Base-by-base conservation (phyloP, 2,329 filamentous ascomycete species). In the Aspergillus luchuensis region DNA sequence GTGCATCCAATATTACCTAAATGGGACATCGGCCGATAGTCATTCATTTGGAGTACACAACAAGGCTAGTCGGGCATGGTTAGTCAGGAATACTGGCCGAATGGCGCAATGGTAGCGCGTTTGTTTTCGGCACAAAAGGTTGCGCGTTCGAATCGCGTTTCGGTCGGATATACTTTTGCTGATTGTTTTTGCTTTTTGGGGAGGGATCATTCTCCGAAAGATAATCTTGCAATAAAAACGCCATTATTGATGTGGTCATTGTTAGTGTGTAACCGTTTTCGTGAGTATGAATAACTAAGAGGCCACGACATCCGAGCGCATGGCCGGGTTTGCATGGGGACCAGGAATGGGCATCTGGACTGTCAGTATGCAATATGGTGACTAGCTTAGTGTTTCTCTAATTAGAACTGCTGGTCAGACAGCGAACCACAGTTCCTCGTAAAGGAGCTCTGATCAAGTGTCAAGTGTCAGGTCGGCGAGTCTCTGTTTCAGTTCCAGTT, bases 31-130 rank as follows among this genome's bases (percentile, higher is more conserved):
- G 25, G 15, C n/a, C 23, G 15, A 17, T 10, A 19, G 21, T 13
- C 17, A 0, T 15, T 15, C 10, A 3, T 2, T 15, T 17, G 1
- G 8, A 17, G 13, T 38, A 21, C 13, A 30, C 28, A 47, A 30
- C 2, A 4, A 2, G 8, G 2, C 17, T 5, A 6, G 17, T 36
- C 15, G 7, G 28, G n/a, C 19, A 6, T 15, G 4, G 13, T 30
- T 53, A 15, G n/a, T 47, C 39, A 28, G 38, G 15, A 17, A 47
- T 55, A 39, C 23, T 25, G 59, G 51, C 56, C 59, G 57, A 36
- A 47, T 61, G 59, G 59, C 59, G 59, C 59, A 61, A 61, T 59
- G 59, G 59, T 59, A 61, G 59, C 59, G 59, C 59, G 52, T 61
- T 59, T 55, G 59, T 61, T 61, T 61, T 58, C 59, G 59, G 59